Base-by-base conservation (phyloP, 805 yeast species). In the Yarrowia hollandica region DNA sequence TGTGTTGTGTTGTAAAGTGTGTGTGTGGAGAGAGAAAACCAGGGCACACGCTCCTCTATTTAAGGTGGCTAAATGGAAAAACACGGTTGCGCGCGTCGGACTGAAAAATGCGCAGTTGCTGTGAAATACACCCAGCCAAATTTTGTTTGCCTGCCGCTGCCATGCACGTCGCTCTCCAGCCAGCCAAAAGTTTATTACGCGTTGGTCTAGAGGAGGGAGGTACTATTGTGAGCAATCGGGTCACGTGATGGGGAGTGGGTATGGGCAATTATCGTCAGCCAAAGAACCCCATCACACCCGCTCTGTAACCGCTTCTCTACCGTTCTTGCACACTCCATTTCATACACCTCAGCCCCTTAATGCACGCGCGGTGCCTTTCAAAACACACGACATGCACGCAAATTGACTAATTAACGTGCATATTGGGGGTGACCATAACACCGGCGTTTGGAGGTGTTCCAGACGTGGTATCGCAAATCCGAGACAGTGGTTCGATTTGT, bases 1-100 rank as follows among this genome's bases (percentile, higher is more conserved):
- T 65, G 54, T 67, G 61, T 59, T 38, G 26, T 28, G 11, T 21
- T 16, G 31, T 5, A 22, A 5, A n/a, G 25, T 12, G 42, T 38
- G 30, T 1, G 30, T 21, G 26, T 30, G 39, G 44, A 25, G 16
- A 3, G n/a, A 15, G 16, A 22, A 14, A 11, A 21, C 15, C 19
- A 22, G 38, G 55, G 54, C 28, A 15, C 21, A 28, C 28, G 54
- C 25, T 15, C 50, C 5, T 9, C 15, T 48, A 48, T 33, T 48
- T 48, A 48, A 48, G 39, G 15, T 31, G 39, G 34, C 22, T 48
- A 44, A 28, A 44, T 44, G 28, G 28, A 44, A 44, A 48, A 35
- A 48, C 55, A 34, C 39, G 55, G 31, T 48, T 48, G 39, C 55
- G 55, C 55, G 55, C 14, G 26, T 16, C n/a, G 39, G 39, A 10